Evolutionary conservation across 768 basidiomycete genomes (phyloP).

Genomic region (Naematelia aurantialba): DNA sequence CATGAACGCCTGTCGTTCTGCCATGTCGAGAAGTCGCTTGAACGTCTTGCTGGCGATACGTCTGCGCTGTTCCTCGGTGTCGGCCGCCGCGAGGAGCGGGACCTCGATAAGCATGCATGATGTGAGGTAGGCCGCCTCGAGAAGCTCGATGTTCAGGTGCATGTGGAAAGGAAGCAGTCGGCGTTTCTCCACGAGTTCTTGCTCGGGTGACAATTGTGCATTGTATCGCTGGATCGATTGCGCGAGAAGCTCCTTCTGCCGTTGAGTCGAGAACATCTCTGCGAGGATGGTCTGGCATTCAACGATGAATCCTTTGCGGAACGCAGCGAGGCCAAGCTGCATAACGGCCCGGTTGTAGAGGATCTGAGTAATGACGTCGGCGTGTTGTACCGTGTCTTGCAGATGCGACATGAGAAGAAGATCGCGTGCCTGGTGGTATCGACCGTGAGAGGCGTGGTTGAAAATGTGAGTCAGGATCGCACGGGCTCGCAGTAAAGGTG

Average conservation of each 20-base stretch:
- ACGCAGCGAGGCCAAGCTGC: conserved; percentile 93
- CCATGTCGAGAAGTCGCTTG: conserved; percentile 89
- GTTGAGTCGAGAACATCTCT: conserved; percentile 93
- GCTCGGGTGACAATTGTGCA: conserved; percentile 70
- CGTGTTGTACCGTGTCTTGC: conserved; percentile 91
- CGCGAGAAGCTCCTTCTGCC: conserved; percentile 93
- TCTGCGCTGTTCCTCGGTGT: conserved; percentile 87
- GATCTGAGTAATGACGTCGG: conserved; percentile 95
- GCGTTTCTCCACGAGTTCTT: conserved; percentile 93
- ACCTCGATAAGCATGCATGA: conserved; percentile 99
- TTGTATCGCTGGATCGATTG: conserved; percentile 94
- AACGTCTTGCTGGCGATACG: conserved; percentile 96
- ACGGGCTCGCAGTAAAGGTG: conserved; percentile 86
- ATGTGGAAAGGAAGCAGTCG: conserved; percentile 98
- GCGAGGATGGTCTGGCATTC: conserved; percentile 88
- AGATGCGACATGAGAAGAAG: conserved; percentile 99
- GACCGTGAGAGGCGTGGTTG: conserved; percentile 92
- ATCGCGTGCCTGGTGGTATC: conserved; percentile 93
- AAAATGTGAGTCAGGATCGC: conserved; percentile 98
- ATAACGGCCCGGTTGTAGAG: conserved; percentile 96
- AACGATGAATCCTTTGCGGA: conserved; percentile 88
- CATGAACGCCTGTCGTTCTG: conserved; percentile 94
- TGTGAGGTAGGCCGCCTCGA: conserved; percentile 95
- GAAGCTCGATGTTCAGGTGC: conserved; percentile 97
- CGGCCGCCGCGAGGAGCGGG: conserved; percentile 86